phyloP scores from a whole-genome alignment of 495 filamentous ascomycete species.

The Aspergillus indologenus region DNA sequence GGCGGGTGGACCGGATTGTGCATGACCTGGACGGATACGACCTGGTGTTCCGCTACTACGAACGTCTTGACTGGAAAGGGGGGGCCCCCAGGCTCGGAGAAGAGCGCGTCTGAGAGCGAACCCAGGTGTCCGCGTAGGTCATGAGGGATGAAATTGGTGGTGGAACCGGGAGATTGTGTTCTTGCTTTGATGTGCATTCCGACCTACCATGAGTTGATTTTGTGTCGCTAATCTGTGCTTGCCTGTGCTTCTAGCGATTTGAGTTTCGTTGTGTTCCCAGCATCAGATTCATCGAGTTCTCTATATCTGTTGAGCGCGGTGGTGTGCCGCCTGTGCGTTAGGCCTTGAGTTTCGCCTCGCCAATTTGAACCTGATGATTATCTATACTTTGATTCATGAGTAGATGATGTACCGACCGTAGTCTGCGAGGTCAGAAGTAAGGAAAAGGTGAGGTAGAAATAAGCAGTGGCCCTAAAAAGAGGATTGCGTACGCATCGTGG shows the following conservation, averaged over 20 bases:
- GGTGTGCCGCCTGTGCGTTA: neutral
- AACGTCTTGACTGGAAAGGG: slow-evolving; percentile 87
- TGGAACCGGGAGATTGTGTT: slow-evolving; percentile 1
- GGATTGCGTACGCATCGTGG: neutral
- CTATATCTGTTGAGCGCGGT: neutral
- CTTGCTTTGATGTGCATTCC: slow-evolving; percentile 6
- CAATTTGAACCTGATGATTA: neutral
- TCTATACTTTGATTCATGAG: neutral
- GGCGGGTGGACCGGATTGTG: slow-evolving; percentile 88
- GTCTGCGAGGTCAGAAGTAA: neutral
- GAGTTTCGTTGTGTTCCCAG: neutral
- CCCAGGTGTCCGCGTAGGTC: neutral
- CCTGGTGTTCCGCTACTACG: slow-evolving; percentile 94
- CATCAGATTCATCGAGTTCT: neutral
- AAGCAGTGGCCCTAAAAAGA: slow-evolving; percentile 1
- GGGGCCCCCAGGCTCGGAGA: slow-evolving; percentile 72
- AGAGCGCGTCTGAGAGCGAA: slow-evolving; percentile 34
- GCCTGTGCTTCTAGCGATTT: slow-evolving; percentile 10
- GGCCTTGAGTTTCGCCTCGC: neutral
- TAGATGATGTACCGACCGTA: neutral
- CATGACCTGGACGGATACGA: slow-evolving; percentile 98
- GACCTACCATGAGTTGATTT: neutral
- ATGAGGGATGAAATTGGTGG: neutral
- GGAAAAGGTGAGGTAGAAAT: slow-evolving; percentile 4
- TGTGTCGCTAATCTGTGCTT: slow-evolving; percentile 1